Percentiles rank a stretch among this genome's conserved stretches.
phyloP scores from a whole-genome alignment of 148 eudicot genomes.

The Cornus kousa region DNA sequence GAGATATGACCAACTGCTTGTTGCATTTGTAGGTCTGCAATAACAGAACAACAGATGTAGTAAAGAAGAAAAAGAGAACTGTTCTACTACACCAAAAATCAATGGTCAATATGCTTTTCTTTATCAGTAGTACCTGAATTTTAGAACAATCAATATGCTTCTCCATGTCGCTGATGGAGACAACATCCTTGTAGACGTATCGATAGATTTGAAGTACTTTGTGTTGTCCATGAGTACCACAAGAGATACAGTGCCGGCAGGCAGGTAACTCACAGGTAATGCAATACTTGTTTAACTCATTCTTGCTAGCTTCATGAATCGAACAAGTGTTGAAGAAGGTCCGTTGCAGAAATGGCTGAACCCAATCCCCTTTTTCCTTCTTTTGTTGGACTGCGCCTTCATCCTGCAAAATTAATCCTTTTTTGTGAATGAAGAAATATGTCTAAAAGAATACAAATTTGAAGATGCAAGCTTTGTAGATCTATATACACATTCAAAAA shows the following conservation, averaged over 20 bases:
- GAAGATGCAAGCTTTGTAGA: no score
- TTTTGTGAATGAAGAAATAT: no score
- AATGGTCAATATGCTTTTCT: no score
- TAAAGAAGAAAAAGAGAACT: no score
- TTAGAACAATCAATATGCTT: neutral
- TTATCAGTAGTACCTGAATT: slow-evolving; percentile 46
- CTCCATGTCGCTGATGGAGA: slow-evolving; percentile 38
- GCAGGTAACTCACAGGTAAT: slow-evolving; percentile 40
- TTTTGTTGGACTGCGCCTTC: no score
- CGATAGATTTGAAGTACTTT: slow-evolving; percentile 40
- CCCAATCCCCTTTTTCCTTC: slow-evolving; percentile 36
- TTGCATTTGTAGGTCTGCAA: slow-evolving; percentile 52
- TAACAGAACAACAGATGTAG: neutral
- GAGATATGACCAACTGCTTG: slow-evolving; percentile 34
- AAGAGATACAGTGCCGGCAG: slow-evolving; percentile 38
- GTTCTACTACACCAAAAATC: no score
- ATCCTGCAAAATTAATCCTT: no score
- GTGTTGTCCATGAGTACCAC: slow-evolving; percentile 37
- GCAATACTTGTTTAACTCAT: slow-evolving; percentile 22
- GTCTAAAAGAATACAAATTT: no score
- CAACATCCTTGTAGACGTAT: slow-evolving; percentile 58
- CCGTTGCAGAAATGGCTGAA: slow-evolving; percentile 27
- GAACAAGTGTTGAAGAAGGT: slow-evolving; percentile 44
- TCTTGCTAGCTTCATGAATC: slow-evolving; percentile 31
- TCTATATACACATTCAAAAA: no score